These are phyloP conservation scores for Parietichytrium sp. DNA, from an alignment of 108 stramenopile species.

Conservation along the genomic window DNA sequence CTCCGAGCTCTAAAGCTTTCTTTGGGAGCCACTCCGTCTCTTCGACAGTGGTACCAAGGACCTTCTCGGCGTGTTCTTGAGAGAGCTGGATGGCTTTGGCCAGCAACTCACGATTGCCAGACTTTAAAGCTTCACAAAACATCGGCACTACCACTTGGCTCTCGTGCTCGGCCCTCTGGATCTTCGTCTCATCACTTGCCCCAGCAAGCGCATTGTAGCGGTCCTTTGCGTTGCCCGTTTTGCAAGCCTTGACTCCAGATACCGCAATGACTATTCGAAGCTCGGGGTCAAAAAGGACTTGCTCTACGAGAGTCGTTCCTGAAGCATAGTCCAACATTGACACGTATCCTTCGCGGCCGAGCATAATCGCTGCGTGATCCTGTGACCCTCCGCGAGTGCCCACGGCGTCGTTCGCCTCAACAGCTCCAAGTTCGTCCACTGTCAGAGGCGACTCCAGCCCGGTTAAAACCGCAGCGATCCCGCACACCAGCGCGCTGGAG, in stretches of 20 bases:
- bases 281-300: not conserved
- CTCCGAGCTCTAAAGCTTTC: not conserved
- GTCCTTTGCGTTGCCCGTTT: not conserved
- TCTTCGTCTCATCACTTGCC: not conserved
- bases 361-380: conserved; percentile 11
- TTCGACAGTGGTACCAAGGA: not conserved
- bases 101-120: not conserved
- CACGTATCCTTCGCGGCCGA: not conserved
- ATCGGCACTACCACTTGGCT: not conserved
- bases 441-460: not conserved
- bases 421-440: not conserved
- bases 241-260: not conserved
- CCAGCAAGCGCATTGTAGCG: not conserved
- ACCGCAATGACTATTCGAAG: not conserved
- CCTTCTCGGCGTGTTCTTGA: not conserved
- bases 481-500: not conserved
- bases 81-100: not conserved
- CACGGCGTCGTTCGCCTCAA: not conserved
- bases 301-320: not conserved
- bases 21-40: not conserved
- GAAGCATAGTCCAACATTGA: not conserved
- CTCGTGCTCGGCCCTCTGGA: not conserved
- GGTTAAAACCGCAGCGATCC: not conserved
- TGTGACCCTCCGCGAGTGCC: not conserved
- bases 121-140: not conserved